phyloP scores from a whole-genome alignment of 768 basidiomycete genomes.

The Suillus occidentalis region DNA sequence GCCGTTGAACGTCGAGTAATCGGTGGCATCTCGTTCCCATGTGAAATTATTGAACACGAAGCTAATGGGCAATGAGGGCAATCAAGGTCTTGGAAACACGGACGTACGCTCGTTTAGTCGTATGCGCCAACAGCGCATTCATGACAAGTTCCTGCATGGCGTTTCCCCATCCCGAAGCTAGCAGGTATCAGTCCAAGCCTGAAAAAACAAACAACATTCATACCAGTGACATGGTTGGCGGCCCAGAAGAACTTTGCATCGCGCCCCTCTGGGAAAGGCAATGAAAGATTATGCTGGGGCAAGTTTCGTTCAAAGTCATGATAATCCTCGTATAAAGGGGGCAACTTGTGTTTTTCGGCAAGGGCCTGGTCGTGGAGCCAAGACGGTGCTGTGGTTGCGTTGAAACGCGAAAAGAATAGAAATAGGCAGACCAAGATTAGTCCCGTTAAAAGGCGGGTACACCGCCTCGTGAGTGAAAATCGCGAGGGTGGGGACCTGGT shows the following conservation, averaged over 20 bases:
- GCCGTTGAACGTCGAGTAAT: constrained; percentile 49
- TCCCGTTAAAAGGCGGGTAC: constrained; percentile 5
- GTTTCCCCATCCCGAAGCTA: constrained; percentile 63
- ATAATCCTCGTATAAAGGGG: constrained; percentile 48
- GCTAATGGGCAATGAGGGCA: constrained; percentile 22
- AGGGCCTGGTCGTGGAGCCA: neutral
- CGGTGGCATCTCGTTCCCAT: constrained; percentile 44
- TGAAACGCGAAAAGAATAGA: neutral
- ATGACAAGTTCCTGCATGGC: constrained; percentile 57
- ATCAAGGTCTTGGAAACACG: neutral
- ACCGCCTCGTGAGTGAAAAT: constrained; percentile 11
- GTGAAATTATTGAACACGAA: constrained; percentile 63
- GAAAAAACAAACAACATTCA: constrained; percentile 6
- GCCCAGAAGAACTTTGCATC: constrained; percentile 47
- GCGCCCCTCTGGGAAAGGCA: constrained; percentile 41
- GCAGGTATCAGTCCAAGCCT: neutral
- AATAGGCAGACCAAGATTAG: neutral
- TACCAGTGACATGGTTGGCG: constrained; percentile 47
- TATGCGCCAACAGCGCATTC: constrained; percentile 49
- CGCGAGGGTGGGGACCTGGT: neutral
- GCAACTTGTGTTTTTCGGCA: constrained; percentile 20
- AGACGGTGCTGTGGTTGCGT: no score
- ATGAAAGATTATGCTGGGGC: constrained; percentile 43
- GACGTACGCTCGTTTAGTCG: constrained; percentile 49
- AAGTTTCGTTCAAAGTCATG: constrained; percentile 43